Base-by-base conservation (phyloP, 1,284 basidiomycete species). In the Quambalaria eucalypti region DNA sequence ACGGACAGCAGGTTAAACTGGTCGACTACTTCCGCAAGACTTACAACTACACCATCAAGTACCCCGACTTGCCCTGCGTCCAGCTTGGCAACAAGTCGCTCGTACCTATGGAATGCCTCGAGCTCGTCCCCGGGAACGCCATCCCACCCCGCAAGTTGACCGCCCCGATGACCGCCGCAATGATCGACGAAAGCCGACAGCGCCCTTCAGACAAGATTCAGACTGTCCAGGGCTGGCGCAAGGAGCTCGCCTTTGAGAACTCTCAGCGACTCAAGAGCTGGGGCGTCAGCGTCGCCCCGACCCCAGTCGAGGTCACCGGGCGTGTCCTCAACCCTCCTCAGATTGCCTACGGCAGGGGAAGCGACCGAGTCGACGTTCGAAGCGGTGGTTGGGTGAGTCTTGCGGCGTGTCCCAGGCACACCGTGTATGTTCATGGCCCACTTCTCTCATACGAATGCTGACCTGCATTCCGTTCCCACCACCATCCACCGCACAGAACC, bases 241-340 rank as follows among this genome's bases (percentile, higher is more conserved):
- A 38, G 12, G 50, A 64, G 46, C 56, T 64, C 33, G 52, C 31
- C 52, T 68, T 65, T 54, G 68, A 69, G 48, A 38, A 26, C 57
- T 28, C 51, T 48, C 16, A 31, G 52, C 42, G 47, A 46, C 42
- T 68, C 16, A 31, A 64, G 25, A 61, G 68, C 4, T 80, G 79
- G 79, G 78, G 76, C 4, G 50, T 80, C 50, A 64, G 77, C 33
- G 71, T 80, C 36, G 57, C 72, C 7, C 48, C 31, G 0, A 23
- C 64, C 6, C 77, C 78, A 62, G 59, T 73, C 65, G 59, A 25
- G 36, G 61, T 76, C 3, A 40, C 71, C 21, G 79, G 76, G 3
- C 69, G 78, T 1, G 63, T 77, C 16, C 65, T 80, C 25, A 33
- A 52, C 4, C 73, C 76, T 4, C 73, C 58, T 52, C 56, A 62